A percentile compares a stretch with the other conserved stretches of the same genome.
Conservation (phyloP, 768 basidiomycete genomes). For the Ramaria rubella region DNA sequence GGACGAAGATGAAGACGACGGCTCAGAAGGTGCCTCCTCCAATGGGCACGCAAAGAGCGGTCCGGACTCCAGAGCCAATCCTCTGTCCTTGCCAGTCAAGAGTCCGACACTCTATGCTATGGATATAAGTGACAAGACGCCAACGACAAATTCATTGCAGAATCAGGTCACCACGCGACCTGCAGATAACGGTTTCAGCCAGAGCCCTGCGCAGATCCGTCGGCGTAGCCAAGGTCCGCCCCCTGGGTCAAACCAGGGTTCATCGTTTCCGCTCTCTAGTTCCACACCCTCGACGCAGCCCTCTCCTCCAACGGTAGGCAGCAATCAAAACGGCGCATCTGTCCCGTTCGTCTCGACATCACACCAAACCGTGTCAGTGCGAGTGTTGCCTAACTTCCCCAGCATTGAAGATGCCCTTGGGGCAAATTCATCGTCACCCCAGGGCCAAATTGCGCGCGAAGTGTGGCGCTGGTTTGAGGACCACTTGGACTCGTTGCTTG, state of each 20-base stretch:
- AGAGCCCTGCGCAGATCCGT: constrained; percentile 69
- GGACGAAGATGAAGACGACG: constrained; percentile 83
- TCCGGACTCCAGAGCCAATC: constrained; percentile 30
- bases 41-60: constrained; percentile 53
- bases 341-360: constrained; percentile 35
- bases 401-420: constrained; percentile 82
- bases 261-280: not conserved
- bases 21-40: constrained; percentile 59
- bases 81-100: constrained; percentile 60
- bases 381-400: constrained; percentile 74
- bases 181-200: constrained; percentile 35
- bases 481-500: constrained; percentile 77
- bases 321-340: constrained; percentile 27
- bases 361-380: constrained; percentile 56
- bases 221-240: constrained; percentile 47
- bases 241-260: constrained; percentile 12
- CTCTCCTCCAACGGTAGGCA: not conserved
- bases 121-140: constrained; percentile 79
- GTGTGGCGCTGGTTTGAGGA: constrained; percentile 92
- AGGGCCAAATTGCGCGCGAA: constrained; percentile 74
- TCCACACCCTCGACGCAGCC: not conserved
- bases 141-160: constrained; percentile 69
- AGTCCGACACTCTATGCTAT: constrained; percentile 44
- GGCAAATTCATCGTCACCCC: constrained; percentile 63
- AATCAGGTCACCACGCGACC: constrained; percentile 61